Evolutionary conservation across 441 rosid species (phyloP).

Genomic region (Arabidopsis lyrata): DNA sequence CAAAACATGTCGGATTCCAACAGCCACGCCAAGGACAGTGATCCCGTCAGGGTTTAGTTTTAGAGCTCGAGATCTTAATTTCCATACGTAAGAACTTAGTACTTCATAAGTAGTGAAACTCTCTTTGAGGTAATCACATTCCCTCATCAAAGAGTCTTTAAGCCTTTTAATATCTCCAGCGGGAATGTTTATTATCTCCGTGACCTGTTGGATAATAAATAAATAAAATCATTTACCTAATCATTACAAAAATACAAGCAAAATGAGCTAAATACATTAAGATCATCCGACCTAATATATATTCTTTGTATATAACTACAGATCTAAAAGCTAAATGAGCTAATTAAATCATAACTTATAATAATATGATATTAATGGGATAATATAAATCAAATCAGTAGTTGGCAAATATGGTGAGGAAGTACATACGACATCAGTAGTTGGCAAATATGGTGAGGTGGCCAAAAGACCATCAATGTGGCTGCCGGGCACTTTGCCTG

Average conservation of each 20-base stretch:
- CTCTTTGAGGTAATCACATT: slow-evolving; percentile 11
- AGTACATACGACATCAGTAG: slow-evolving; percentile 10
- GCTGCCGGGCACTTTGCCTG: slow-evolving; percentile 7
- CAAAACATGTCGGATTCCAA: slow-evolving; percentile 47
- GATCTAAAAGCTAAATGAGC: too few species aligned
- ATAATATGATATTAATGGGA: too few species aligned
- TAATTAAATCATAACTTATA: too few species aligned
- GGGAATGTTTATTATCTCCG: slow-evolving; percentile 44
- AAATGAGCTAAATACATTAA: not conserved
- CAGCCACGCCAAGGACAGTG: slow-evolving; percentile 42
- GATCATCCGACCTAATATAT: too few species aligned
- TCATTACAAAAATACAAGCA: too few species aligned
- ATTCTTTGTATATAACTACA: too few species aligned
- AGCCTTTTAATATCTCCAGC: slow-evolving; percentile 42
- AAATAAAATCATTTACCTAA: slow-evolving; percentile 6
- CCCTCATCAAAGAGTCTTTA: slow-evolving; percentile 39
- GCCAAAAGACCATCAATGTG: slow-evolving; percentile 27
- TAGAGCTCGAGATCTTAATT: slow-evolving; percentile 52
- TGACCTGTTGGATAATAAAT: slow-evolving; percentile 24
- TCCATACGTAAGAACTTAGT: slow-evolving; percentile 56
- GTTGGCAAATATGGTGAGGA: too few species aligned
- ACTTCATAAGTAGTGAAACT: slow-evolving; percentile 50
- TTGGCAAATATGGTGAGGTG: slow-evolving; percentile 31
- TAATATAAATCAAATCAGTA: too few species aligned
- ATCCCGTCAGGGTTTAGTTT: slow-evolving; percentile 47